Base-by-base conservation (phyloP, 2,329 filamentous ascomycete genomes). In the Talaromyces sp. region DNA sequence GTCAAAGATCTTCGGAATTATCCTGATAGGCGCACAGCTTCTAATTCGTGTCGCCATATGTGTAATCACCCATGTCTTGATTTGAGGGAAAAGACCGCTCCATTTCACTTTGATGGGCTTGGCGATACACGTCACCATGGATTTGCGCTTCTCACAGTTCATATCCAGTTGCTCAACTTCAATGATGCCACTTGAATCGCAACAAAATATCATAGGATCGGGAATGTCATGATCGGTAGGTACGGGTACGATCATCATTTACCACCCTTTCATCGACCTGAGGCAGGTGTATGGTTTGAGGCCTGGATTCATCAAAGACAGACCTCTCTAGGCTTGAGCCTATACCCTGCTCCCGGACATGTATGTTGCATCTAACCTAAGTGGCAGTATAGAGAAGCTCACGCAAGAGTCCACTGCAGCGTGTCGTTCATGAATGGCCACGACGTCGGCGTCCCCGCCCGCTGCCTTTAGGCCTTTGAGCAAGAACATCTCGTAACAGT, bases 381-480 rank as follows among this genome's bases (percentile, higher is more conserved):
- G 14, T 37, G 9, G n/a, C n/a, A 6, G 28, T 28, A 31, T 18
- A 12, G 16, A 52, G 16, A 52, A 6, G 3, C 14, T 23, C 44
- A 28, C 23, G 23, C 5, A 52, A 18, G 28, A 52, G 25, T 33
- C 5, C 28, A 52, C 28, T 18, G 16, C 28, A 2, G 44, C 16
- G 6, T 42, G 14, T 31, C 9, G 8, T 28, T 58, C 66, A 71
- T 12, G 67, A 63, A 60, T 73, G 71, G 39, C 70, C 69, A 66
- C 91, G 84, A 72, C 92, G 84, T 72, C 93, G 83, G 65, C 93
- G 84, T 35, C 92, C 92, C 67, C 93, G 87, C 72, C 85, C 91
- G 5, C 90, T 90, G 35, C 93, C 93, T 75, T 96, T 91, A 2
- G 90, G 87, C 58, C 95, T 83, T 73, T 96, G 92, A 1, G 92